phyloP scores from a whole-genome alignment of 441 rosid species.

The Syzygium malaccense region DNA sequence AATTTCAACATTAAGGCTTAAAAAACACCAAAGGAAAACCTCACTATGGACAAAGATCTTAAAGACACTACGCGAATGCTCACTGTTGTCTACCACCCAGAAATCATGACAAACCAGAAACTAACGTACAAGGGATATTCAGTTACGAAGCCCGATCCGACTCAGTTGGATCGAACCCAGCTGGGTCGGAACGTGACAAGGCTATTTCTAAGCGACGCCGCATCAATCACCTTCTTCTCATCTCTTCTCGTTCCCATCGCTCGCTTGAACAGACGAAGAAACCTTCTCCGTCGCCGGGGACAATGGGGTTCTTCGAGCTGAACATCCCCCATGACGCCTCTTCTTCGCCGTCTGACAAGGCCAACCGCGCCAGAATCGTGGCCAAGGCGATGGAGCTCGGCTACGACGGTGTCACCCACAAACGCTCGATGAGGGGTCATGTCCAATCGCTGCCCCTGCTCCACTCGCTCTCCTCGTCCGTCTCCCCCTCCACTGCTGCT shows the following conservation, averaged over 20 bases:
- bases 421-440: constrained; percentile 62
- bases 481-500: constrained; percentile 57
- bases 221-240: neutral
- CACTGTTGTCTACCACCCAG: no score
- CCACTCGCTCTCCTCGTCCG: constrained; percentile 55
- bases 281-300: neutral
- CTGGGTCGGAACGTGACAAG: no score
- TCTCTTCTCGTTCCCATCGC: neutral
- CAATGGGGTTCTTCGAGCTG: constrained; percentile 89
- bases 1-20: no score
- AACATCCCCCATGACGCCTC: constrained; percentile 46
- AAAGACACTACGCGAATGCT: no score
- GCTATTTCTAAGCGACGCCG: neutral
- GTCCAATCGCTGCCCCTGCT: constrained; percentile 71
- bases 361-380: constrained; percentile 44
- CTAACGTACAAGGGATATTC: no score
- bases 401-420: constrained; percentile 76
- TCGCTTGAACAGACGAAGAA: neutral
- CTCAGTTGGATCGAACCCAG: no score
- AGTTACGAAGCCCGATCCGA: no score
- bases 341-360: constrained; percentile 21
- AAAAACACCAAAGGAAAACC: no score
- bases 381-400: constrained; percentile 84
- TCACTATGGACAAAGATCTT: no score
- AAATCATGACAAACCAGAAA: no score